phyloP scores from a whole-genome alignment of 2,329 filamentous ascomycete genomes.

The Neonectria faginata region DNA sequence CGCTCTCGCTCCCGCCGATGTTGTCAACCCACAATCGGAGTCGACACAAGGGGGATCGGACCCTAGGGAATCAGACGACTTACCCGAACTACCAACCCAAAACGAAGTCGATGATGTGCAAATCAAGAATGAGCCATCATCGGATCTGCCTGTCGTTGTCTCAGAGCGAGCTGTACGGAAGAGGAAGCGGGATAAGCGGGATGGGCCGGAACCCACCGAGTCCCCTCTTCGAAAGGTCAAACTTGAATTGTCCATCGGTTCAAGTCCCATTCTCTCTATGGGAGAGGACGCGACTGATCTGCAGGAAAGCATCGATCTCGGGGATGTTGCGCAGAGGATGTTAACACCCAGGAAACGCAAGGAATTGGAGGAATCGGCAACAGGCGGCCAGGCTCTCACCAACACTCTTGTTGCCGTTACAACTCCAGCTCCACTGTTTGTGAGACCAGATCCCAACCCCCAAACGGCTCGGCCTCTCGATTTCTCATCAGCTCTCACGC shows the following conservation, averaged over 20 bases:
- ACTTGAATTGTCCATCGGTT: slow-evolving; percentile 49
- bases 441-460: slow-evolving; percentile 35
- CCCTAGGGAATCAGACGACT: slow-evolving; percentile 37
- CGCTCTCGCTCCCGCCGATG: slow-evolving; percentile 12
- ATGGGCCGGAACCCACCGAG: slow-evolving; percentile 40
- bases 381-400: slow-evolving; percentile 21
- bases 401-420: slow-evolving; percentile 25
- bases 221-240: slow-evolving; percentile 55
- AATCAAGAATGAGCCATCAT: slow-evolving; percentile 66
- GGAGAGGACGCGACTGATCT: slow-evolving; percentile 48
- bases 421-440: slow-evolving; percentile 36
- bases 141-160: slow-evolving; percentile 63
- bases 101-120: slow-evolving; percentile 20
- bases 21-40: slow-evolving; percentile 39
- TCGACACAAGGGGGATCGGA: slow-evolving; percentile 48
- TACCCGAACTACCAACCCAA: slow-evolving; percentile 38
- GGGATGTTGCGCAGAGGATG: slow-evolving; percentile 49
- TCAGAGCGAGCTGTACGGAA: slow-evolving; percentile 63
- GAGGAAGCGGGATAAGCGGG: slow-evolving; percentile 57
- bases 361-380: slow-evolving; percentile 36
- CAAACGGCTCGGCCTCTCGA: slow-evolving; percentile 36
- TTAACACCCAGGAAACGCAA: slow-evolving; percentile 53
- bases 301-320: slow-evolving; percentile 71
- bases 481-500: slow-evolving; percentile 50
- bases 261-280: slow-evolving; percentile 45